Percentiles rank a stretch among this genome's conserved stretches.
These are phyloP conservation scores for Penicillium expansum DNA, from an alignment of 2,329 filamentous ascomycete genomes.

Conservation along the genomic window DNA sequence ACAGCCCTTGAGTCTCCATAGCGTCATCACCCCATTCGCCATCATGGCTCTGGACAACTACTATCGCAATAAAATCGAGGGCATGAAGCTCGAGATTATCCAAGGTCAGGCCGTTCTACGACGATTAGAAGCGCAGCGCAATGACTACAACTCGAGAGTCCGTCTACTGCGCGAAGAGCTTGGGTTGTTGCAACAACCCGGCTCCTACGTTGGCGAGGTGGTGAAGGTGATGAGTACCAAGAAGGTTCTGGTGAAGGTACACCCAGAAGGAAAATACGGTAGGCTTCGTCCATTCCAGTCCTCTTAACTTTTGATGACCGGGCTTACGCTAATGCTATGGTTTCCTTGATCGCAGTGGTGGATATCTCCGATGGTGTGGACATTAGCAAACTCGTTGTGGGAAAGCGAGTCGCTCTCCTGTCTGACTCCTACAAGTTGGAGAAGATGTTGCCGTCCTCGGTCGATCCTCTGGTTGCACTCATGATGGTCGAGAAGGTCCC, in stretches of 20 bases:
- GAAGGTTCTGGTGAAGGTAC: conserved; percentile 98
- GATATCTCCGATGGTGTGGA: conserved; percentile 94
- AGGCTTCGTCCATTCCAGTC: conserved; percentile 33
- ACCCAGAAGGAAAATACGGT: conserved; percentile 99
- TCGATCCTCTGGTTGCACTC: conserved; percentile 95
- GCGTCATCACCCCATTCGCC: conserved; percentile 38
- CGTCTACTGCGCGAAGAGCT: conserved; percentile 92
- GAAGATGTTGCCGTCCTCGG: conserved; percentile 96
- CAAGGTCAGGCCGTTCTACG: conserved; percentile 95
- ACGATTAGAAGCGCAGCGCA: conserved; percentile 93
- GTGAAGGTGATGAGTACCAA: conserved; percentile 99
- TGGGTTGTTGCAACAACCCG: conserved; percentile 91
- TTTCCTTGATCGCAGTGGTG: conserved; percentile 63
- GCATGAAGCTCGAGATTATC: conserved; percentile 99
- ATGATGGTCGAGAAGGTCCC: conserved; percentile 99
- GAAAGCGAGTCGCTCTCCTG: conserved; percentile 93
- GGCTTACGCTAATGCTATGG: not conserved
- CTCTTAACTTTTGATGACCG: not conserved
- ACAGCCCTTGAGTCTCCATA: conserved; percentile 17
- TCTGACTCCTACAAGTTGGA: conserved; percentile 99
- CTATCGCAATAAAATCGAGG: conserved; percentile 99
- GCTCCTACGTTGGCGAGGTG: conserved; percentile 98
- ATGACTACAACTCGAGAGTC: conserved; percentile 98
- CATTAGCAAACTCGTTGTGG: conserved; percentile 89
- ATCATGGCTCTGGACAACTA: conserved; percentile 98